Evolutionary conservation across 495 filamentous ascomycete species (phyloP).

Genomic region (Podospora appendiculata): DNA sequence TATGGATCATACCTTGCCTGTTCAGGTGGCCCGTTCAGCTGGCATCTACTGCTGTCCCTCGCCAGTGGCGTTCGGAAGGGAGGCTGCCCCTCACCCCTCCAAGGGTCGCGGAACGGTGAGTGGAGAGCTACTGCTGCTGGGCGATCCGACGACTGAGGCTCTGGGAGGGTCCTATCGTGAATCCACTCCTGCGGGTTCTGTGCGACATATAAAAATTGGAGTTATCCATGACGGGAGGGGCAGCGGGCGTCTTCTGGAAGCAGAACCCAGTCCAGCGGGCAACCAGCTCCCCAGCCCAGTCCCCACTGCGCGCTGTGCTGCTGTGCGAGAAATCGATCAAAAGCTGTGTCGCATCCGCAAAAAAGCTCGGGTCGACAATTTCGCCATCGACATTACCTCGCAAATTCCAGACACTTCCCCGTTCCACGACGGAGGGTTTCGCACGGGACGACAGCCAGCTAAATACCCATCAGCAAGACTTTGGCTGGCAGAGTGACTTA

Average conservation of each 20-base stretch:
- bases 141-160: constrained; percentile 29
- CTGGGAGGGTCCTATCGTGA: constrained; percentile 33
- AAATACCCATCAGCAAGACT: no score
- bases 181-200: constrained; percentile 33
- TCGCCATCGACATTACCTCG: no score
- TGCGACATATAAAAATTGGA: constrained; percentile 27
- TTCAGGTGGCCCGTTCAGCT: no score
- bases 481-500: no score
- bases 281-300: background rate
- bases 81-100: constrained; percentile 20
- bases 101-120: constrained; percentile 15
- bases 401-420: no score
- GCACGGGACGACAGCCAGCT: no score
- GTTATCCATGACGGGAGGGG: constrained; percentile 1
- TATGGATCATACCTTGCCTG: no score
- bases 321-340: background rate
- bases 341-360: no score
- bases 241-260: constrained; percentile 26
- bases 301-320: background rate
- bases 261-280: background rate
- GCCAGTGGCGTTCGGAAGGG: background rate
- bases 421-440: no score
- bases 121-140: constrained; percentile 15
- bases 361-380: no score
- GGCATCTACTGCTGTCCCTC: background rate